Base-by-base conservation (phyloP, 441 rosid genomes). In the Adansonia gregorii region DNA sequence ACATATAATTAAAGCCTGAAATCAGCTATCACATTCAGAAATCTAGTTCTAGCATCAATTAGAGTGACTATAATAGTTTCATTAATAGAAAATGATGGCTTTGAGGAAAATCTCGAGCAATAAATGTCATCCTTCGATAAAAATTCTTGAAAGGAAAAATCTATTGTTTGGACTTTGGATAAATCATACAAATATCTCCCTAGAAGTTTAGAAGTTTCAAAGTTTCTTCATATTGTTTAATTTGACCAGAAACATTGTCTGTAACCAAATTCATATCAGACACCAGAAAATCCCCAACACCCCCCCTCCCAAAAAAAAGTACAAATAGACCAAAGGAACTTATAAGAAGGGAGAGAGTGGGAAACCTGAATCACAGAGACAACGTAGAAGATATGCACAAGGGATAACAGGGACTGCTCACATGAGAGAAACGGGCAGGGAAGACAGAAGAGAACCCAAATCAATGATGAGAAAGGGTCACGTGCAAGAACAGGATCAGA, bases 361-460 rank as follows among this genome's bases (percentile, higher is more conserved):
- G 86, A 77, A 68, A 94, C 99, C 99, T 97, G 99, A 81, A 89
- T 82, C 65, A 93, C 48, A 69, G 92, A 82, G 79, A 93, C 98
- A 72, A 79, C 75, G 83, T 97, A 86, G 89, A 94, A 94, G 66
- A 92, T 65, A 87, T 94, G 99, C 82, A 97, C 88, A 76, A 94
- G 92, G 74, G 97, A 88, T 72, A 94, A 75, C 73, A 94, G 81
- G 75, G 97, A 93, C 59, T 93, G 93, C 82, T 90, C 81, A 73
- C 99, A 92, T 19, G 87, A 88, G 65, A 97, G 73, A 84, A 94
- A 93, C 76, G 96, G 97, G 75, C 61, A 84, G 59, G 99, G 99
- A 79, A 94, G 98, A 83, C 98, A 97, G 84, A 88, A 97, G 76
- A 97, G 86, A 83, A 89, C 85, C 98, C 98, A 97, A 97, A 94